A percentile compares a stretch with the other conserved stretches of the same genome.
Evolutionary conservation across 257 asterid species (phyloP).

Genomic region (Forsythia viridissima): DNA sequence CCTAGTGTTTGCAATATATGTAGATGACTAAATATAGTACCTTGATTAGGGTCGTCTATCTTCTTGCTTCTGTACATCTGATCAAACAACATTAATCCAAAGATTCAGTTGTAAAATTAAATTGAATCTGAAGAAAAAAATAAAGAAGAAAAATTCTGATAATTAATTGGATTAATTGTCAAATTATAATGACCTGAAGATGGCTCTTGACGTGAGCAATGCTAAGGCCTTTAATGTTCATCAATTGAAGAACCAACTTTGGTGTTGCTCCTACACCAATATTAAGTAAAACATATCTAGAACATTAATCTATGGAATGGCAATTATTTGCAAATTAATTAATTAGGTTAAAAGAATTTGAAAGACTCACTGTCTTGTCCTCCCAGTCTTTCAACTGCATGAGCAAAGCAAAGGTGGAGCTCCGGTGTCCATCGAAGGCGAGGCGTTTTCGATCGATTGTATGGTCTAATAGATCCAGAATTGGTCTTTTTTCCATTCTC

Average conservation of each 20-base stretch:
- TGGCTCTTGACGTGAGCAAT: constrained; percentile 99
- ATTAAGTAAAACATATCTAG: background rate
- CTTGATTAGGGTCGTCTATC: constrained; percentile 88
- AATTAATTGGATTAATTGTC: background rate
- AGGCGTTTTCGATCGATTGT: constrained; percentile 76
- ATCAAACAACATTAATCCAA: constrained; percentile 16
- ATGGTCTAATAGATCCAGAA: constrained; percentile 79
- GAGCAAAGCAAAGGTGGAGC: constrained; percentile 83
- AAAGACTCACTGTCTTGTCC: constrained; percentile 85
- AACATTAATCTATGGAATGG: background rate
- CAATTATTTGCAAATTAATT: background rate
- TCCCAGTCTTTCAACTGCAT: constrained; percentile 82
- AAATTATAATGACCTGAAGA: constrained; percentile 62
- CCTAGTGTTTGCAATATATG: constrained; percentile 29
- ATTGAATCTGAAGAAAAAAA: background rate
- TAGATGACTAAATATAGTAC: constrained; percentile 29
- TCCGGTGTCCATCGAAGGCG: constrained; percentile 92
- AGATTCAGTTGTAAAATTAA: background rate
- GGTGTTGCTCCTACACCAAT: constrained; percentile 83
- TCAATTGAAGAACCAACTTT: constrained; percentile 86
- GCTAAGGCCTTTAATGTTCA: constrained; percentile 91
- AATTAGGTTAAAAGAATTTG: background rate
- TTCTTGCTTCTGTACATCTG: constrained; percentile 98
- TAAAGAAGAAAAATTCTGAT: background rate
- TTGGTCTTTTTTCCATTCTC: constrained; percentile 57